A percentile compares a stretch with the other conserved stretches of the same genome.
phyloP scores from a whole-genome alignment of 495 filamentous ascomycete species.

The Lentithecium fluviatile region DNA sequence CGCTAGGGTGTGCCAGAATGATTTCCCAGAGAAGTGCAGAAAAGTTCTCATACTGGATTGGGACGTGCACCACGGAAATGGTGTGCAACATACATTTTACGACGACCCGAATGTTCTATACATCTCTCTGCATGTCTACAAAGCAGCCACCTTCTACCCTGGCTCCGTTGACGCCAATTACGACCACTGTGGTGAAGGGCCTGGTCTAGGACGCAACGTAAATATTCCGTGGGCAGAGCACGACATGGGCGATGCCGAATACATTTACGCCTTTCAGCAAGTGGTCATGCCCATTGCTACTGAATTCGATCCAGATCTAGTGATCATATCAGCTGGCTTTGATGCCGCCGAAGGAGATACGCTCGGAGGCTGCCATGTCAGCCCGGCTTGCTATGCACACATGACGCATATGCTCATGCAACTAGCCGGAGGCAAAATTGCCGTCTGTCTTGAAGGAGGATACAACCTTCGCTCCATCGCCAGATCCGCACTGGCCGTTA shows the following conservation, averaged over 20 bases:
- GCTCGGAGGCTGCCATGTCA: conserved; percentile 86
- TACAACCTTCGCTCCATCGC: conserved; percentile 94
- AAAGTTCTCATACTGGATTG: conserved; percentile 94
- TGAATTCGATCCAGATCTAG: conserved; percentile 91
- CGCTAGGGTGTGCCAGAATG: conserved; percentile 73
- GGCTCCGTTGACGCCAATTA: conserved; percentile 70
- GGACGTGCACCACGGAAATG: conserved; percentile 88
- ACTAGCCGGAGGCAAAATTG: conserved; percentile 85
- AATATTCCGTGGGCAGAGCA: conserved; percentile 93
- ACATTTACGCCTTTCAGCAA: conserved; percentile 91
- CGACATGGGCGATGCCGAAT: conserved; percentile 96
- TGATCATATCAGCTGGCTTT: conserved; percentile 93
- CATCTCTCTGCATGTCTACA: conserved; percentile 91
- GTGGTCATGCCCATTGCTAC: conserved; percentile 95
- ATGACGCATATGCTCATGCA: conserved; percentile 99
- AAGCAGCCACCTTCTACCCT: conserved; percentile 82
- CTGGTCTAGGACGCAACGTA: conserved; percentile 81
- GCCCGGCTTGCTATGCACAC: conserved; percentile 88
- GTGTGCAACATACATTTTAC: conserved; percentile 95
- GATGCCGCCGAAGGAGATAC: conserved; percentile 93
- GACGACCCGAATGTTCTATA: conserved; percentile 93
- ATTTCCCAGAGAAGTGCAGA: conserved; percentile 72
- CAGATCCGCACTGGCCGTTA: conserved; percentile 85
- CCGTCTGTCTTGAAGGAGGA: conserved; percentile 89
- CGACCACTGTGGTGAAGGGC: conserved; percentile 69